phyloP scores from a whole-genome alignment of 2,329 filamentous ascomycete genomes.

The Pseudogymnoascus sp. region DNA sequence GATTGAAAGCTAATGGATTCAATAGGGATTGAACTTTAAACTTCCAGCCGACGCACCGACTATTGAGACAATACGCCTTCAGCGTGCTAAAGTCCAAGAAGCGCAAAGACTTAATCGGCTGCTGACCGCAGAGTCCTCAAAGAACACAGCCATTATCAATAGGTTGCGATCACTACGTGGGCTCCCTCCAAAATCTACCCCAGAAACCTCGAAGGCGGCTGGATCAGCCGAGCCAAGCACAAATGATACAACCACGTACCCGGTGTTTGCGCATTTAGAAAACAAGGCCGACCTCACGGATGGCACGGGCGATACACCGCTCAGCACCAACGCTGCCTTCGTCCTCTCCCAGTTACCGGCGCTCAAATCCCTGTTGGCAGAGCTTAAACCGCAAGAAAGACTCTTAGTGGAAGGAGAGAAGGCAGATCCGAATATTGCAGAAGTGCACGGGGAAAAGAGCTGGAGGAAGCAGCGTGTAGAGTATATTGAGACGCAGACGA shows the following conservation, averaged over 20 bases:
- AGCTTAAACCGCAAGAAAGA: constrained; percentile 58
- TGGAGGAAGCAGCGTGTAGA: constrained; percentile 66
- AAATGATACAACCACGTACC: constrained; percentile 16
- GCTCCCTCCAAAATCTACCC: constrained; percentile 37
- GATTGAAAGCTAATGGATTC: background rate
- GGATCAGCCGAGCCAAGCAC: constrained; percentile 14
- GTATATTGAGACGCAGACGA: constrained; percentile 77
- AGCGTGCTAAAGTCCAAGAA: constrained; percentile 68
- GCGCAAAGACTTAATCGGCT: constrained; percentile 67
- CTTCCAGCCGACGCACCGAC: constrained; percentile 42
- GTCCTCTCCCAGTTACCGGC: constrained; percentile 76
- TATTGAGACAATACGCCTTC: constrained; percentile 60
- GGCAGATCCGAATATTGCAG: constrained; percentile 17
- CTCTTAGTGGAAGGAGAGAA: constrained; percentile 29
- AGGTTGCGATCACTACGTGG: constrained; percentile 50
- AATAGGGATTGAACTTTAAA: constrained; percentile 25
- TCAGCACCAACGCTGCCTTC: constrained; percentile 69
- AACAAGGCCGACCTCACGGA: constrained; percentile 44
- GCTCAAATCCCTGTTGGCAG: constrained; percentile 61
- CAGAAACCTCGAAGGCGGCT: constrained; percentile 43
- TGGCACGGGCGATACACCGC: constrained; percentile 46
- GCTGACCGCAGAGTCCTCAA: constrained; percentile 60
- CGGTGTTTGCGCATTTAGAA: constrained; percentile 50
- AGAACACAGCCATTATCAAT: constrained; percentile 64
- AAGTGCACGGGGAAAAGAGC: constrained; percentile 38